Conservation (phyloP, 148 eudicot genomes). For the Hydrangea macrophylla region DNA sequence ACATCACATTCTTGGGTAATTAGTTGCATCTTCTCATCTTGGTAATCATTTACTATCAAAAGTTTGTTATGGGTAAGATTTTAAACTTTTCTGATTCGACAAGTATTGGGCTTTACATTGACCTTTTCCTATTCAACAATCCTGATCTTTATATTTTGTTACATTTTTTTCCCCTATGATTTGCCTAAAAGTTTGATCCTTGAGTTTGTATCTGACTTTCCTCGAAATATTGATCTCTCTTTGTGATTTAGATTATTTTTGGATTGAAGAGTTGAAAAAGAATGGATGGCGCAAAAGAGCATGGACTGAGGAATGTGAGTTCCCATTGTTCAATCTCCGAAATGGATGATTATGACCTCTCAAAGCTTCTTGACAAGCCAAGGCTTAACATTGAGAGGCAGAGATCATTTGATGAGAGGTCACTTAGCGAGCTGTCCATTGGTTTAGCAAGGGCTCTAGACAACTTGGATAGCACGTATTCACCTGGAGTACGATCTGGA, state of each 20-base stretch:
- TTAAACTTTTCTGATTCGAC: background rate
- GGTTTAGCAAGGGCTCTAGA: slow-evolving; percentile 73
- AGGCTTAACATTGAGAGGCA: slow-evolving; percentile 80
- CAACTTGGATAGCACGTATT: slow-evolving; percentile 61
- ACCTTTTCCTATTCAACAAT: background rate
- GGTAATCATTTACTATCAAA: background rate
- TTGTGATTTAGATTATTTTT: slow-evolving; percentile 17
- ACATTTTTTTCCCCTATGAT: slow-evolving; percentile 1
- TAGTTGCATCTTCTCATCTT: background rate
- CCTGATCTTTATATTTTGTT: slow-evolving; percentile 13
- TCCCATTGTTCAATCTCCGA: slow-evolving; percentile 83
- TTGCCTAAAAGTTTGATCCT: slow-evolving; percentile 7
- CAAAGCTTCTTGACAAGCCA: slow-evolving; percentile 80
- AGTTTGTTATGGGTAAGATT: slow-evolving; percentile 1
- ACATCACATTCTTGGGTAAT: background rate
- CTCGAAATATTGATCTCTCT: slow-evolving; percentile 12
- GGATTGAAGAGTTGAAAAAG: slow-evolving; percentile 19
- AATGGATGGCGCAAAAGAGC: slow-evolving; percentile 51
- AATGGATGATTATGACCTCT: slow-evolving; percentile 78
- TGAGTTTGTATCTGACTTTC: background rate
- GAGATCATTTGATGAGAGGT: slow-evolving; percentile 95
- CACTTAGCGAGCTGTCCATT: slow-evolving; percentile 83
- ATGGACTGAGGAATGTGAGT: slow-evolving; percentile 71
- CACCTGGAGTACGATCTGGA: slow-evolving; percentile 81
- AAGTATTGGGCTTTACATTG: background rate